Evolutionary conservation across 2,329 filamentous ascomycete species (phyloP).

Genomic region (Beauveria rudraprayagi): DNA sequence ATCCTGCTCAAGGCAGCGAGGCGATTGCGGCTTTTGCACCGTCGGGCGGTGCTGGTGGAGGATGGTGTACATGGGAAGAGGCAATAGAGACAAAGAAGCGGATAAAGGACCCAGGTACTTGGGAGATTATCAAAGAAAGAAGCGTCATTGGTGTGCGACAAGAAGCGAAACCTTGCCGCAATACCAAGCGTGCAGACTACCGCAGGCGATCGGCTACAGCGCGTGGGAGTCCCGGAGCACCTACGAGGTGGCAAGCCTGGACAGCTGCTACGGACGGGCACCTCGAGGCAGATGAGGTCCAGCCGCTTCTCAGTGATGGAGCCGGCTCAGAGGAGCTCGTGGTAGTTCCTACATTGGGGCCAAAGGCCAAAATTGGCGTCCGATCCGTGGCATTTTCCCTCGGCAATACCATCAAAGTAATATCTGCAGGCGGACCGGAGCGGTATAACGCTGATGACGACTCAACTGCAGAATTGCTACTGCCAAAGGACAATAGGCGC

Average conservation of each 20-base stretch:
- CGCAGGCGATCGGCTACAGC: slow-evolving; percentile 14
- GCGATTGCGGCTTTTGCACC: slow-evolving; percentile 43
- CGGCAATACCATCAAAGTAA: slow-evolving; percentile 64
- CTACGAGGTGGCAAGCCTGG: slow-evolving; percentile 45
- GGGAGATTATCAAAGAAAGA: slow-evolving; percentile 54
- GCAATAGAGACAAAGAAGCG: slow-evolving; percentile 43
- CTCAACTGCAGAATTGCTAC: slow-evolving; percentile 22
- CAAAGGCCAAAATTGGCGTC: slow-evolving; percentile 53
- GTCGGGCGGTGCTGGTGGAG: slow-evolving; percentile 30
- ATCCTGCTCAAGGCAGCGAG: slow-evolving; percentile 42
- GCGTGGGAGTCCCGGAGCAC: slow-evolving; percentile 7
- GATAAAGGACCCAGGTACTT: slow-evolving; percentile 55
- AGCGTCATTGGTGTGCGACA: slow-evolving; percentile 56
- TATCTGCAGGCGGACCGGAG: slow-evolving; percentile 55
- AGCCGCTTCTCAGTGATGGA: slow-evolving; percentile 33
- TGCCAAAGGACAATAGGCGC: slow-evolving; percentile 32
- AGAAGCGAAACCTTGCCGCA: slow-evolving; percentile 20
- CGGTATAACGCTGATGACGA: slow-evolving; percentile 43
- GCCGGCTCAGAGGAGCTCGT: slow-evolving; percentile 41
- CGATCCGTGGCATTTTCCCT: slow-evolving; percentile 61
- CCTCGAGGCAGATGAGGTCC: slow-evolving; percentile 36
- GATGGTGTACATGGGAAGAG: slow-evolving; percentile 43
- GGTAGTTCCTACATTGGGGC: slow-evolving; percentile 58
- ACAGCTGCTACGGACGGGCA: slow-evolving; percentile 39
- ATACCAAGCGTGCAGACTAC: background rate